A percentile compares a stretch with the other conserved stretches of the same genome.
phyloP scores from a whole-genome alignment of 2,329 filamentous ascomycete species.

The Colletotrichum tabaci region DNA sequence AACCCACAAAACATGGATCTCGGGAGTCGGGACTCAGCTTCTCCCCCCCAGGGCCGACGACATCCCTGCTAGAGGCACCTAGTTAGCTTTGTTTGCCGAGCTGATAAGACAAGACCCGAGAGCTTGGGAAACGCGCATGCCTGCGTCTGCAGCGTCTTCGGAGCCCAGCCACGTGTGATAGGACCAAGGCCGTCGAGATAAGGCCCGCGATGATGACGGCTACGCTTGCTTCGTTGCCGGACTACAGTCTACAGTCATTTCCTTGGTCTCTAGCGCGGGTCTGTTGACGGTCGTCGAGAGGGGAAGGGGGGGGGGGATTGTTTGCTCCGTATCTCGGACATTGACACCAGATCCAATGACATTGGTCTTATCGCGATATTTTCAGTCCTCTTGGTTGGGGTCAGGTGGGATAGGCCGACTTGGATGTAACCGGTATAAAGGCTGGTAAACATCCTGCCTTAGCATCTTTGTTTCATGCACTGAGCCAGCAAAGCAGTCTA shows the following conservation, averaged over 20 bases:
- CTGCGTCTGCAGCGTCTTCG: not conserved
- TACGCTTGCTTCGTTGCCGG: not conserved
- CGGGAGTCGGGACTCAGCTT: not conserved
- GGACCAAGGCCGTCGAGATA: conserved; percentile 12
- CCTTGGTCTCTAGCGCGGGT: conserved; percentile 1
- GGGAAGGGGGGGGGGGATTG: too few relatives aligned
- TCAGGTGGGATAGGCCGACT: too few relatives aligned
- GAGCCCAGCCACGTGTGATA: conserved; percentile 24
- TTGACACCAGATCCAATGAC: conserved; percentile 11
- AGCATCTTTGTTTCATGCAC: not conserved
- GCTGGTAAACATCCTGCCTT: not conserved
- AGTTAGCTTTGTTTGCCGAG: not conserved
- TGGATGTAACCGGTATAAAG: conserved; percentile 16
- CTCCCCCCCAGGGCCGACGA: too few relatives aligned
- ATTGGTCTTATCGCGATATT: conserved; percentile 13
- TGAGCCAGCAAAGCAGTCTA: conserved; percentile 6
- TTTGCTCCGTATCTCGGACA: not conserved
- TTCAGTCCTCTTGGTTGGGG: not conserved
- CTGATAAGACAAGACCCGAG: conserved; percentile 34
- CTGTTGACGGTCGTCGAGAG: not conserved
- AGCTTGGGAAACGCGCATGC: not conserved
- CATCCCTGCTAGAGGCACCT: conserved; percentile 18
- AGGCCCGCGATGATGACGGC: conserved; percentile 6
- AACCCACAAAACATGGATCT: not conserved
- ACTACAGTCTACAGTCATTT: not conserved